These are phyloP conservation scores for Darksidea phi DNA, from an alignment of 495 filamentous ascomycete genomes.

Conservation along the genomic window DNA sequence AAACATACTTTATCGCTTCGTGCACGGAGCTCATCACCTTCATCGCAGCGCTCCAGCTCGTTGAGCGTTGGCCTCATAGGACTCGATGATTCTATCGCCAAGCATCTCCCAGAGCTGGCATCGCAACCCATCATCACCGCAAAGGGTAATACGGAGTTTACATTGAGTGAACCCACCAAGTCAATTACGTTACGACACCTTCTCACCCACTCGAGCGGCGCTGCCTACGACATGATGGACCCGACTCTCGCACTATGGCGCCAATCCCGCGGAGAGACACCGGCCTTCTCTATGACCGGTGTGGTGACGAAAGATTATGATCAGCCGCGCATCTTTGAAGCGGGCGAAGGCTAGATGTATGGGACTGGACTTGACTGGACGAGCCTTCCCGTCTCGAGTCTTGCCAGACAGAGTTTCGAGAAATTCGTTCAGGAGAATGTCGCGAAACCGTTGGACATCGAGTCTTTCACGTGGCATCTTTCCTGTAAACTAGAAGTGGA, in stretches of 20 bases:
- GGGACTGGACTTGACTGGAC: conserved; percentile 55
- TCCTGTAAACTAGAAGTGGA: conserved; percentile 13
- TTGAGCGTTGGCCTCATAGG: conserved; percentile 40
- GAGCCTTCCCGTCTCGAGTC: conserved; percentile 47
- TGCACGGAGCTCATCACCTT: conserved; percentile 41
- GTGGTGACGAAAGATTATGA: conserved; percentile 37
- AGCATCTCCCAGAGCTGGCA: conserved; percentile 37
- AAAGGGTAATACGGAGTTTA: background rate
- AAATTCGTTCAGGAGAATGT: conserved; percentile 34
- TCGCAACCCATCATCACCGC: conserved; percentile 29
- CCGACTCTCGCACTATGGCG: conserved; percentile 29
- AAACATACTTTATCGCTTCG: conserved; percentile 36
- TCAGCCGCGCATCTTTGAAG: conserved; percentile 50
- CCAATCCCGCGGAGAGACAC: conserved; percentile 12
- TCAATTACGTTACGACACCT: conserved; percentile 38
- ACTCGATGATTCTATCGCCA: conserved; percentile 39
- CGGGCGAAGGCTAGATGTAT: conserved; percentile 54
- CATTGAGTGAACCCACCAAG: conserved; percentile 3
- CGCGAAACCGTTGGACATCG: conserved; percentile 32
- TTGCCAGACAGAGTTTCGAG: conserved; percentile 34
- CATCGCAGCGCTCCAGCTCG: conserved; percentile 39
- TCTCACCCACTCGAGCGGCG: conserved; percentile 53
- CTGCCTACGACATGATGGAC: conserved; percentile 48
- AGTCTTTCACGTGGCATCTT: conserved; percentile 27
- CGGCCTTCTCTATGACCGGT: conserved; percentile 3